Conservation (phyloP, 108 stramenopile genomes). For the Discostella stelligeroides region DNA sequence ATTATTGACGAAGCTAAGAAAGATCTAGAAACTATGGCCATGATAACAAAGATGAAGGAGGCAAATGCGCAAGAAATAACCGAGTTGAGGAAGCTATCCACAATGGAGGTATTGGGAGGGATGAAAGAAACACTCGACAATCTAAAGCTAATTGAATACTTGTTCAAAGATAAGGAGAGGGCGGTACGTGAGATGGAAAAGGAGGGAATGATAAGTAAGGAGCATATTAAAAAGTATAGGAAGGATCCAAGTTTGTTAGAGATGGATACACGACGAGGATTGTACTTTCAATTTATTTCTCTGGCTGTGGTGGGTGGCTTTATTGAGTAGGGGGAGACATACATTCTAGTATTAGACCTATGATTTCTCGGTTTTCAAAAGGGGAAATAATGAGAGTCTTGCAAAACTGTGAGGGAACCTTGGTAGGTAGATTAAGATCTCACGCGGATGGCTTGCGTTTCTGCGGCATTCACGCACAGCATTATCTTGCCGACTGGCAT, state of each 20-base stretch:
- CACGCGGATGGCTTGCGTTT: no score
- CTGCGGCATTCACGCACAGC: no score
- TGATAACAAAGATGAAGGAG: constrained; percentile 56
- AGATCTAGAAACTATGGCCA: constrained; percentile 59
- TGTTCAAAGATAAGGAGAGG: constrained; percentile 63
- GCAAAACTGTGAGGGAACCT: no score
- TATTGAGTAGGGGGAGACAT: constrained; percentile 16
- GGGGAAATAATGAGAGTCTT: no score
- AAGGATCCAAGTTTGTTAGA: constrained; percentile 65
- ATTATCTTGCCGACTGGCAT: no score
- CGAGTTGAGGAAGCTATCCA: constrained; percentile 37
- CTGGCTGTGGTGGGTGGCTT: constrained; percentile 63
- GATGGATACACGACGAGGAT: constrained; percentile 57
- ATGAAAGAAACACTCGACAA: constrained; percentile 64
- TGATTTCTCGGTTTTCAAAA: background rate
- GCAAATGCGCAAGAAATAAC: constrained; percentile 35
- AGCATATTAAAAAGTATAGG: constrained; percentile 58
- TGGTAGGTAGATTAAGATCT: no score
- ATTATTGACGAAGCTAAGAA: constrained; percentile 51
- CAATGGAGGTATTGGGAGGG: constrained; percentile 52
- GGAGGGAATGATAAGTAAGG: constrained; percentile 70
- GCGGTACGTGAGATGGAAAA: constrained; percentile 65
- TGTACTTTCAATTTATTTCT: constrained; percentile 67
- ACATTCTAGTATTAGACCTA: background rate
- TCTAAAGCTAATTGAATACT: constrained; percentile 57